phyloP scores from a whole-genome alignment of 1,139 yeast genomes.

The Yamadazyma atlantica region DNA sequence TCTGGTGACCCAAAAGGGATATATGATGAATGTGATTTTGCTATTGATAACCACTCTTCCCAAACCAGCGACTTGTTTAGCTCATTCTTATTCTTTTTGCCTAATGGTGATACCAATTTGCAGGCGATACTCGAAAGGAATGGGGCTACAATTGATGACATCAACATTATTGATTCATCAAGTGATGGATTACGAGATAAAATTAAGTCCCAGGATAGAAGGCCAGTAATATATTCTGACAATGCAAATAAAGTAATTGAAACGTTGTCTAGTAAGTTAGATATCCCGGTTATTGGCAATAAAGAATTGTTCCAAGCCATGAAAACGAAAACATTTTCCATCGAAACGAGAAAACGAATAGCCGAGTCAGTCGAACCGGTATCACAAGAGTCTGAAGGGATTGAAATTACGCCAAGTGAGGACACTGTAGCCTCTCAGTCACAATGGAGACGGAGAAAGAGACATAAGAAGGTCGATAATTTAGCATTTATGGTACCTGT shows the following conservation, averaged over 20 bases:
- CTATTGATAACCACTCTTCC: not conserved
- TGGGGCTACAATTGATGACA: not conserved
- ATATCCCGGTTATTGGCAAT: not conserved
- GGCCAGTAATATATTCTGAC: not conserved
- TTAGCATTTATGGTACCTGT: slow-evolving; percentile 13
- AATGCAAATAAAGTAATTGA: not conserved
- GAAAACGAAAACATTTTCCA: too few relatives aligned
- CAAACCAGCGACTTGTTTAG: not conserved
- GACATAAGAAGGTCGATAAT: slow-evolving; percentile 9
- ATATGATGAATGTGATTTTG: not conserved
- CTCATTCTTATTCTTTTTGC: not conserved
- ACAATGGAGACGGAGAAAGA: slow-evolving; percentile 12
- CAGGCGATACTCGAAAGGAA: not conserved
- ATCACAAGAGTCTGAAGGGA: not conserved
- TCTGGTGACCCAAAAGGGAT: not conserved
- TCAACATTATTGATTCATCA: not conserved
- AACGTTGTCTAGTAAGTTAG: not conserved
- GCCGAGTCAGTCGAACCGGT: slow-evolving; percentile 1
- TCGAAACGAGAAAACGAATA: not conserved
- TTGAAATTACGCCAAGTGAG: not conserved
- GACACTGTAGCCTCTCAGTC: slow-evolving; percentile 4
- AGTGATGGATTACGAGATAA: too few relatives aligned
- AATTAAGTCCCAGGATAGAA: too few relatives aligned
- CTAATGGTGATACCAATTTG: not conserved
- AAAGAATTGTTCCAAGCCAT: not conserved